Base-by-base conservation (phyloP, 2,329 filamentous ascomycete genomes). In the Tolypocladium tundrense region DNA sequence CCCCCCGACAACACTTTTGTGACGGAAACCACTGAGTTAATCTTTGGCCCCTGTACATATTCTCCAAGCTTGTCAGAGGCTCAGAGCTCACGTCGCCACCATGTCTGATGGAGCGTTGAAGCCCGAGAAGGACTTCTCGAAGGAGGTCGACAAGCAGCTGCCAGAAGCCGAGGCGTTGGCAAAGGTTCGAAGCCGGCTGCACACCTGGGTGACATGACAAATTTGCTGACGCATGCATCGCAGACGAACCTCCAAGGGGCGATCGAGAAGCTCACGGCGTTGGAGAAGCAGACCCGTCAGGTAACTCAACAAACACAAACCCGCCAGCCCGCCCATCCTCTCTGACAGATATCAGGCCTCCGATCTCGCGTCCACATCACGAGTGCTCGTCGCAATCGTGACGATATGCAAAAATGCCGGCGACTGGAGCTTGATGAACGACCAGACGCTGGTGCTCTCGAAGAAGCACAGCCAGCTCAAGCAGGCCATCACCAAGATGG, bases 391-490 rank as follows among this genome's bases (percentile, higher is more conserved):
- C 69, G 80, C 87, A 62, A 94, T 99, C 72, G 90, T 96, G 72
- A 96, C 90, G 70, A 85, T 97, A 79, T 93, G 91, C 79, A 97
- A 97, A 77, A 82, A 96, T 73, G 86, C 89, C 24, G 88, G 88
- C 65, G 91, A 99, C 73, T 99, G 94, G 94, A 87, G 85, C 73
- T 78, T 97, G 69, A 83, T 99, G 76, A 97, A 96, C 72, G 94
- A 99, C 77, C 94, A 99, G 77, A 90, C 96, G 62, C 82, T 96
- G 67, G 82, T 97, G 63, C 82, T 99, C 59, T 97, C 94, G 64
- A 99, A 99, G 86, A 99, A 99, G 80, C 94, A 99, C 88, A 90
- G 92, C 68, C 94, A 99, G 79, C 91, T 99, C 71, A 99, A 99
- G 77, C 94, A 97, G 77, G 94, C 94, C 69, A 94, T 92, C 69